These are phyloP conservation scores for Colletotrichum orbiculare DNA, from an alignment of 2,329 filamentous ascomycete species.

Conservation along the genomic window DNA sequence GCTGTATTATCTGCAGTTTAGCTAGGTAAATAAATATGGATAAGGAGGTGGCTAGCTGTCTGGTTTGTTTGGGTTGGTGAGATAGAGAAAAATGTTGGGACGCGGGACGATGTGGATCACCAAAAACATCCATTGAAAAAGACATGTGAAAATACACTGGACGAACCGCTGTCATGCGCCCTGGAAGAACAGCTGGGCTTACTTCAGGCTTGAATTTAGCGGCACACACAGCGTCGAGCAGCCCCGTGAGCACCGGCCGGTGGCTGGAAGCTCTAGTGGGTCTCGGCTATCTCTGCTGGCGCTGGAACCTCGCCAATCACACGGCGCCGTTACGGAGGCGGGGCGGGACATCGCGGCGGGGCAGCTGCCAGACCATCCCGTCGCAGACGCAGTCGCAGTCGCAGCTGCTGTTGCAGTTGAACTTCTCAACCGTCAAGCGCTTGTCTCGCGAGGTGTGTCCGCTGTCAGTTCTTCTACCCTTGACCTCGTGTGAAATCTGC, in stretches of 20 bases:
- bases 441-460: too few relatives aligned
- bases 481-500: constrained; percentile 32
- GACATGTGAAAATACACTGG: constrained; percentile 19
- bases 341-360: constrained; percentile 28
- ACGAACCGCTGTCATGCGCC: not conserved
- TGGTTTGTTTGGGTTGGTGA: too few relatives aligned
- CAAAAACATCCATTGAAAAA: too few relatives aligned
- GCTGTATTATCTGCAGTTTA: too few relatives aligned
- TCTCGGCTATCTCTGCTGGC: constrained; percentile 35
- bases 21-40: too few relatives aligned
- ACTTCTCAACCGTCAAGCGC: not conserved
- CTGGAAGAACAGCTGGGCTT: not conserved
- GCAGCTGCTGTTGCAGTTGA: not conserved
- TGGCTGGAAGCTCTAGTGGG: constrained; percentile 32
- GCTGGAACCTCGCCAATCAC: constrained; percentile 36
- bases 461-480: not conserved
- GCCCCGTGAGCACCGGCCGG: constrained; percentile 31
- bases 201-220: not conserved
- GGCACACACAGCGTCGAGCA: constrained; percentile 12
- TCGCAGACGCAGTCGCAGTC: too few relatives aligned
- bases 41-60: too few relatives aligned
- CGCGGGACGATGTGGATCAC: not conserved
- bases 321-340: constrained; percentile 27
- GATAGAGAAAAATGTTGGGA: constrained; percentile 28
- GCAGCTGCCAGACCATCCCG: not conserved